phyloP scores from a whole-genome alignment of 1,284 basidiomycete species.

The Megacollybia platyphylla region DNA sequence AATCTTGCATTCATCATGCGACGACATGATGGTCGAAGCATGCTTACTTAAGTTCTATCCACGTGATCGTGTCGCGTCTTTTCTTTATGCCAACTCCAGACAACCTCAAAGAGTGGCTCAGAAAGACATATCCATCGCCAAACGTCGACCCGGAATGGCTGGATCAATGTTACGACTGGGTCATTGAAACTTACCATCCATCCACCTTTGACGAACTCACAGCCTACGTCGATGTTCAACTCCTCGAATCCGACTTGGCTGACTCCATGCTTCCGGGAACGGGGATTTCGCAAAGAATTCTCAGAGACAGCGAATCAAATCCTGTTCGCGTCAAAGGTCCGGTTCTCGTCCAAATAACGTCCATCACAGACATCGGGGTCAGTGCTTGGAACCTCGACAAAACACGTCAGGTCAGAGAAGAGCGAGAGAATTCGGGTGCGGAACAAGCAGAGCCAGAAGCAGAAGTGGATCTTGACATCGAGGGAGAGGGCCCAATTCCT shows the following conservation, averaged over 20 bases:
- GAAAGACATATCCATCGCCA: slow-evolving; percentile 31
- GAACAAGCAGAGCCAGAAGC: slow-evolving; percentile 36
- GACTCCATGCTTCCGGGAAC: slow-evolving; percentile 60
- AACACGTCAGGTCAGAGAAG: slow-evolving; percentile 47
- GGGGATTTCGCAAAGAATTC: slow-evolving; percentile 42
- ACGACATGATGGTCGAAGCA: no score
- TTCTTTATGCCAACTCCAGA: no score
- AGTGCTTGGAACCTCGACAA: slow-evolving; percentile 61
- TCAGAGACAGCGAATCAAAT: slow-evolving; percentile 18
- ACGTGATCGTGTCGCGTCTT: no score
- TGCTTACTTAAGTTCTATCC: no score
- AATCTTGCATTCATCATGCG: neutral
- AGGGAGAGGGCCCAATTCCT: slow-evolving; percentile 55
- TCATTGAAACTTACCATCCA: slow-evolving; percentile 33
- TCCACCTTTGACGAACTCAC: slow-evolving; percentile 37
- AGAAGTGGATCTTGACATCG: slow-evolving; percentile 40
- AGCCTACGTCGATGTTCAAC: slow-evolving; percentile 42
- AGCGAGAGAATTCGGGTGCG: slow-evolving; percentile 38
- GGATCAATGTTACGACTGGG: slow-evolving; percentile 53
- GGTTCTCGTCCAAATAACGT: slow-evolving; percentile 55
- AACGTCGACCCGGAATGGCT: slow-evolving; percentile 59
- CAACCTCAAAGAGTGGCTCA: no score
- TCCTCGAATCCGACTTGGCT: slow-evolving; percentile 55
- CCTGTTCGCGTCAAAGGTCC: slow-evolving; percentile 22
- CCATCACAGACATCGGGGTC: slow-evolving; percentile 63